Evolutionary conservation across 768 basidiomycete genomes (phyloP).

Genomic region (Naganishia kalamii): DNA sequence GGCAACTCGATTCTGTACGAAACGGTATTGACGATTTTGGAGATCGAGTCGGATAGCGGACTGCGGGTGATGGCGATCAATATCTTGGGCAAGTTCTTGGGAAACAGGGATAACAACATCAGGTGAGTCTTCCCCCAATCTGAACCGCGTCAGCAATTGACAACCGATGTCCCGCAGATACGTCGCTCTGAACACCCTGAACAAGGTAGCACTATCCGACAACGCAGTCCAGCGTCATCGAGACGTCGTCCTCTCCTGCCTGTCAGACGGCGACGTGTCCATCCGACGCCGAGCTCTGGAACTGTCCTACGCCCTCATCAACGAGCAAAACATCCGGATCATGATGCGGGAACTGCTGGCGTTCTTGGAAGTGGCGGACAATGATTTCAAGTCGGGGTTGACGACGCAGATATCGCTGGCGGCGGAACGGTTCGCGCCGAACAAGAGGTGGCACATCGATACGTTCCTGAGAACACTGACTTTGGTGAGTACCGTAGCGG

Average conservation of each 20-base stretch:
- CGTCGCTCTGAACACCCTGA: conserved; percentile 93
- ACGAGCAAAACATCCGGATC: conserved; percentile 86
- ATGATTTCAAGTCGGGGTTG: conserved; percentile 96
- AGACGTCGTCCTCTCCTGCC: conserved; percentile 96
- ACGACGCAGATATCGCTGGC: conserved; percentile 95
- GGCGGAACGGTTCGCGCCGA: conserved; percentile 92
- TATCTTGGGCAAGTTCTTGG: conserved; percentile 94
- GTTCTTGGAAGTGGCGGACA: conserved; percentile 96
- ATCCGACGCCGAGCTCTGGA: conserved; percentile 94
- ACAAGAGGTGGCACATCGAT: conserved; percentile 98
- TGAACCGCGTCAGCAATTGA: neutral
- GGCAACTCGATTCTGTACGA: conserved; percentile 97
- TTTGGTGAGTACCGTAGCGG: conserved; percentile 55
- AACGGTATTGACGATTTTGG: conserved; percentile 88
- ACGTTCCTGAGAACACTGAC: conserved; percentile 88
- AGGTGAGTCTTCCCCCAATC: conserved; percentile 54
- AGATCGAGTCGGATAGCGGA: conserved; percentile 93
- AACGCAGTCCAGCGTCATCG: conserved; percentile 96
- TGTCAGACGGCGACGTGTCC: conserved; percentile 98
- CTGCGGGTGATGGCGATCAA: conserved; percentile 99
- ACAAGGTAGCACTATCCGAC: conserved; percentile 96
- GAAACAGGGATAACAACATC: conserved; percentile 97
- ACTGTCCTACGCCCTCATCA: conserved; percentile 92
- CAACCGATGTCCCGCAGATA: conserved; percentile 55
- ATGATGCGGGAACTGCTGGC: conserved; percentile 86